phyloP scores from a whole-genome alignment of 208 protist genomes.

The Leishmania gerbilli region DNA sequence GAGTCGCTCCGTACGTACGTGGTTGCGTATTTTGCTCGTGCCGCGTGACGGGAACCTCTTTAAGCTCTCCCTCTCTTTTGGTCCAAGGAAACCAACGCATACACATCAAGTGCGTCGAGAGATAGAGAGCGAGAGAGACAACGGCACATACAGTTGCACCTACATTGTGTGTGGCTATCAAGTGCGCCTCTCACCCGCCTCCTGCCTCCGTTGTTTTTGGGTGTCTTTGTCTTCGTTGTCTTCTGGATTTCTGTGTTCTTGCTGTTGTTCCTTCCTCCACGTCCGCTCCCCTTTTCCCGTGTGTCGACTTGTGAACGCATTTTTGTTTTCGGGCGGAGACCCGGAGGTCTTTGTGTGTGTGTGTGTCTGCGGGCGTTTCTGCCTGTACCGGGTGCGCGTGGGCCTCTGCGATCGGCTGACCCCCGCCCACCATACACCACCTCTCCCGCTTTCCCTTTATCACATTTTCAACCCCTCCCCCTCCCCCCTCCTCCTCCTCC shows the following conservation, averaged over 20 bases:
- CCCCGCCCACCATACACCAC: neutral
- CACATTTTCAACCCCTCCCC: neutral
- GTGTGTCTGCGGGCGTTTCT: neutral
- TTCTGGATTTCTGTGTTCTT: slow-evolving; percentile 9
- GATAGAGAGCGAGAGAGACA: neutral
- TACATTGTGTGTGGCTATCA: neutral
- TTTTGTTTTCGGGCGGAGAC: neutral
- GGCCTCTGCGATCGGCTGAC: neutral
- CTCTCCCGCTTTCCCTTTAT: slow-evolving; percentile 4
- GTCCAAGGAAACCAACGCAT: neutral
- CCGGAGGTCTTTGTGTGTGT: neutral
- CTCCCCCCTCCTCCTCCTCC: no score
- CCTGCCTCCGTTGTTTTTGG: neutral
- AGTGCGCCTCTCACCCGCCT: neutral
- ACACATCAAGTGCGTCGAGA: neutral
- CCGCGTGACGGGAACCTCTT: no score
- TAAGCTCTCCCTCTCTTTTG: neutral
- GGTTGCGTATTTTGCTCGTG: neutral
- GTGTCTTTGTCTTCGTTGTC: neutral
- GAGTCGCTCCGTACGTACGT: neutral
- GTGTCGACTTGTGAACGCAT: neutral
- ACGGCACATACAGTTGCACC: neutral
- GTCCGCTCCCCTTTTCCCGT: neutral
- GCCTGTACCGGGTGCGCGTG: neutral
- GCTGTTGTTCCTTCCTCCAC: neutral